Conservation (phyloP, 495 filamentous ascomycete species). For the Rostrohypoxylon terebratum region DNA sequence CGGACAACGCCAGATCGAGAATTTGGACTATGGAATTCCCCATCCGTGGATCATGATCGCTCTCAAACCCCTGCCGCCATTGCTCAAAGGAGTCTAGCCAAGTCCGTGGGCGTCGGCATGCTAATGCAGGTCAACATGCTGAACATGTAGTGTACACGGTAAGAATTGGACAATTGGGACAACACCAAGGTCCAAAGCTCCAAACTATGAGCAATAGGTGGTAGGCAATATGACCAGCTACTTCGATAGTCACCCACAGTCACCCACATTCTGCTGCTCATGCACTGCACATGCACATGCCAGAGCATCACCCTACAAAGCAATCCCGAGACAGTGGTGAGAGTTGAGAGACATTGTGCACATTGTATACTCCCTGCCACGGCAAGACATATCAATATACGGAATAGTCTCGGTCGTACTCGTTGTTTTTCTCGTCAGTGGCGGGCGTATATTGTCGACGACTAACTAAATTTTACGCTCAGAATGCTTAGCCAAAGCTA, state of each 20-base stretch:
- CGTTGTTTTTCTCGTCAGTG: slow-evolving; percentile 32
- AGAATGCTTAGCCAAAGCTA: slow-evolving; percentile 23
- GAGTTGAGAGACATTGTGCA: slow-evolving; percentile 43
- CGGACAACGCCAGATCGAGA: slow-evolving; percentile 42
- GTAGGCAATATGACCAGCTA: background rate
- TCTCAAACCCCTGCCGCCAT: slow-evolving; percentile 22
- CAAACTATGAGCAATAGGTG: slow-evolving; percentile 19
- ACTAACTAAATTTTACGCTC: slow-evolving; percentile 14
- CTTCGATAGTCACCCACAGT: background rate
- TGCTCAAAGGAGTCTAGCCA: slow-evolving; percentile 23
- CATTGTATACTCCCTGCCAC: slow-evolving; percentile 32
- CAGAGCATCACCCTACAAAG: slow-evolving; percentile 14
- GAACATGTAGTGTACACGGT: no score
- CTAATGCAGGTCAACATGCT: slow-evolving; percentile 23
- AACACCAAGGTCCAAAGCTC: background rate
- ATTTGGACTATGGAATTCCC: slow-evolving; percentile 36
- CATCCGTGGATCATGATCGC: slow-evolving; percentile 27
- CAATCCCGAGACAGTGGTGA: slow-evolving; percentile 44
- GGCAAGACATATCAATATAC: slow-evolving; percentile 32
- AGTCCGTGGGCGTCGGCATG: slow-evolving; percentile 44
- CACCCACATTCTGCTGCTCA: background rate
- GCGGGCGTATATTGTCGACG: slow-evolving; percentile 19
- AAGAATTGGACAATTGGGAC: no score
- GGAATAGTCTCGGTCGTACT: slow-evolving; percentile 35
- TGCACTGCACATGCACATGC: slow-evolving; percentile 40